Base-by-base conservation (phyloP, 208 protist genomes). In the Angomonas desouzai region DNA sequence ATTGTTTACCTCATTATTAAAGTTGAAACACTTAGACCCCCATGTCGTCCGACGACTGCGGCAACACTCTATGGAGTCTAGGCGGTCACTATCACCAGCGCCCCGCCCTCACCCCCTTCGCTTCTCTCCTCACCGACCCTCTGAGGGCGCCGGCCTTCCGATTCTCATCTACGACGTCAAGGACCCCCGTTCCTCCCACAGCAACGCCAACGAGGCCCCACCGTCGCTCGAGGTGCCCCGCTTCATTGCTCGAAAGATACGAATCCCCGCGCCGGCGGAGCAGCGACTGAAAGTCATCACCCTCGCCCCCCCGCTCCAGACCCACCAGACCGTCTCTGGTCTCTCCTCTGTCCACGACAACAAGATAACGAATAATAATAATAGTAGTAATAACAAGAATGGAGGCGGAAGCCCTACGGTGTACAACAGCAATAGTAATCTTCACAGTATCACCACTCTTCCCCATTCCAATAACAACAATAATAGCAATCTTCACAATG, bases 281-380 rank as follows among this genome's bases (percentile, higher is more conserved):
- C 64, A 62, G 11, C 66, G 70, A 40, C 58, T 86, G 43, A 87
- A 84, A 57, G 76, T 86, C 27, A 62, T 87, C 30, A 86, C 85
- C 23, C 47, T 86, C 16, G 72, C 67, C 9, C 72, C 76, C 43
- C 76, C 73, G 6, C 16, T 55, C 9, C 20, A 3, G 9, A 51
- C 45, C 18, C 36, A 40, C 13, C 36, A 40, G 36, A 40, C 36
- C 36, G 13, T 40, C 6, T 40, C 36, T 40, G 36, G 36, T 6
- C 9, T 13, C 36, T 18, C 36, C 36, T 18, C 36, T 13, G 36
- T 6, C 36, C n/a, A n/a, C n/a, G n/a, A n/a, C n/a, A n/a, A n/a
- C n/a, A n/a, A n/a, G n/a, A n/a, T n/a, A n/a, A n/a, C n/a, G n/a
- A n/a, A n/a, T n/a, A n/a, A n/a, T n/a, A n/a, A n/a, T n/a, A n/a